Percentiles rank a stretch among this genome's conserved stretches.
These are phyloP conservation scores for Mortierella sp. DNA, from an alignment of 371 early-diverging fungal species.

Conservation along the genomic window DNA sequence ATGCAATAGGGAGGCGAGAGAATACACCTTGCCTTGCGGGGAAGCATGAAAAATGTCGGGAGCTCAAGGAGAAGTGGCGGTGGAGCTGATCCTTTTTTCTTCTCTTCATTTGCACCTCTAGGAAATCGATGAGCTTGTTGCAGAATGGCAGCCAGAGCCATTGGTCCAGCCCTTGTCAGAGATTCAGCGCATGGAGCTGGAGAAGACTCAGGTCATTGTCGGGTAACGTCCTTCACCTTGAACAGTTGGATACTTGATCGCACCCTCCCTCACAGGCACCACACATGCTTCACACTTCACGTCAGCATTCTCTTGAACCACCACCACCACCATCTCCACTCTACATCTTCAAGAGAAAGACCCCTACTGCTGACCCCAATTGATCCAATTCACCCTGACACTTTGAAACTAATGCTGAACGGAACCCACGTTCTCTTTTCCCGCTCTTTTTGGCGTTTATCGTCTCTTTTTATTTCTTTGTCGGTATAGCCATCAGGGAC, in stretches of 20 bases:
- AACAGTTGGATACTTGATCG: not conserved
- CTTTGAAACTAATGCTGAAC: slow-evolving; percentile 1
- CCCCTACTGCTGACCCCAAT: not conserved
- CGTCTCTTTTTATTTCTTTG: not conserved
- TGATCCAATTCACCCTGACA: not conserved
- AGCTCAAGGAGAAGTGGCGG: not conserved
- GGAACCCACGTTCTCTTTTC: not conserved
- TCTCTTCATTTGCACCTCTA: slow-evolving; percentile 39
- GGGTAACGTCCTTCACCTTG: slow-evolving; percentile 62
- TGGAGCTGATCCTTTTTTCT: not conserved
- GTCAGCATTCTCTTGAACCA: not conserved
- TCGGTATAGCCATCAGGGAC: slow-evolving; percentile 65
- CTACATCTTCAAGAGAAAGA: not conserved
- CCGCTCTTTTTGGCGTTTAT: not conserved
- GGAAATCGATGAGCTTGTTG: slow-evolving; percentile 95
- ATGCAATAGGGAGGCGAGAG: too few species aligned
- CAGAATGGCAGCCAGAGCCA: slow-evolving; percentile 98
- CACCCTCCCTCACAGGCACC: not conserved
- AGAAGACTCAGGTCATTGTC: slow-evolving; percentile 81
- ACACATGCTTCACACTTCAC: not conserved
- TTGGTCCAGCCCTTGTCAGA: slow-evolving; percentile 86
- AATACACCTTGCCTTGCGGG: too few species aligned
- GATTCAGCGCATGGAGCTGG: slow-evolving; percentile 82
- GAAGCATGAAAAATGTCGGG: not conserved
- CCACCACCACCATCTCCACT: not conserved